Conservation (phyloP, 2,329 filamentous ascomycete species). For the Pseudocercospora pini-densiflorae region DNA sequence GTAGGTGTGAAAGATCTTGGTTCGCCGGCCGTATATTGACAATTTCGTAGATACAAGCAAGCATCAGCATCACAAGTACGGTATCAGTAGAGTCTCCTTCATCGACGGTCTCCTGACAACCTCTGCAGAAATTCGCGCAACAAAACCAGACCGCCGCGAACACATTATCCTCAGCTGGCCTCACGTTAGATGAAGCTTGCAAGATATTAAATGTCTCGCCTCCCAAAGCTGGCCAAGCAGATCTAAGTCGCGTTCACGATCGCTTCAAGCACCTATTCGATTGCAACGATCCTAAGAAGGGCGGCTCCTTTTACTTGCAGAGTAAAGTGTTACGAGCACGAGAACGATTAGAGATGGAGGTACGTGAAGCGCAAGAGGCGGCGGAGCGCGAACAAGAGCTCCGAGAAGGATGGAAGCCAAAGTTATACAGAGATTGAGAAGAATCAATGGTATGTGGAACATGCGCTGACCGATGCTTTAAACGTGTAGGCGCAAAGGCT, state of each 20-base stretch:
- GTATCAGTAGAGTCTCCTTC: background rate
- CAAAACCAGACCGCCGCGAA: conserved; percentile 47
- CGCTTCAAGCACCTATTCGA: conserved; percentile 96
- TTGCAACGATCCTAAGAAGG: conserved; percentile 90
- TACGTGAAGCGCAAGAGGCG: conserved; percentile 72
- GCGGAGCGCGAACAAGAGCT: conserved; percentile 76
- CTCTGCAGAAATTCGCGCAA: conserved; percentile 52
- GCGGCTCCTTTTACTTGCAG: conserved; percentile 97
- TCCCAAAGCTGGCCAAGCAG: conserved; percentile 75
- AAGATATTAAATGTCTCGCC: conserved; percentile 96
- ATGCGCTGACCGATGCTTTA: conserved; percentile 28
- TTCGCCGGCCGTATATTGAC: conserved; percentile 9
- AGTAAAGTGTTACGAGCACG: conserved; percentile 93
- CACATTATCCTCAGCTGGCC: conserved; percentile 68
- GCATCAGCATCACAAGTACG: conserved; percentile 71
- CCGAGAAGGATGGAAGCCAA: conserved; percentile 89
- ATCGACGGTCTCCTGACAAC: conserved; percentile 46
- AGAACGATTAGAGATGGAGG: conserved; percentile 88
- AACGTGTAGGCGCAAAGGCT: conserved; percentile 36
- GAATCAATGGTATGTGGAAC: conserved; percentile 17
- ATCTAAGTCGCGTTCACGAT: conserved; percentile 78
- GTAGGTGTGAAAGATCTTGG: conserved; percentile 19
- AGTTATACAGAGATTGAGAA: conserved; percentile 81
- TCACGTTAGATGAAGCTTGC: conserved; percentile 95
- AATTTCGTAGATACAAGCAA: conserved; percentile 70